Evolutionary conservation across 1,284 basidiomycete genomes (phyloP).

Genomic region (Omphalotus olearius): DNA sequence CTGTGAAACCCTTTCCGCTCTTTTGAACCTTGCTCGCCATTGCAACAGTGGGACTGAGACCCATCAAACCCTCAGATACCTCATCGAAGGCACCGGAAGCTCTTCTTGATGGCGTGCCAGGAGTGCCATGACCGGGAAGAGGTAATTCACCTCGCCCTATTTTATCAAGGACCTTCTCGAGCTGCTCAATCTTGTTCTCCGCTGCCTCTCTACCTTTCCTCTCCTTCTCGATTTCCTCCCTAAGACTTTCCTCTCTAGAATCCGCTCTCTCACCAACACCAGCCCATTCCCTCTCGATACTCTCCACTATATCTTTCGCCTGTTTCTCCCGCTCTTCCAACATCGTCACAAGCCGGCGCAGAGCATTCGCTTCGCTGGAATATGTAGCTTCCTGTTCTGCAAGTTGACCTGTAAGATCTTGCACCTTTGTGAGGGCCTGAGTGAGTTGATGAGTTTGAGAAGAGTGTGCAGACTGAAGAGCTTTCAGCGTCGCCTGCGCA

Average conservation of each 20-base stretch:
- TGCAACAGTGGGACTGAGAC: constrained; percentile 79
- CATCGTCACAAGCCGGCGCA: constrained; percentile 70
- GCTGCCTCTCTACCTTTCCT: constrained; percentile 53
- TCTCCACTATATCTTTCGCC: constrained; percentile 71
- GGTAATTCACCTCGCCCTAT: constrained; percentile 69
- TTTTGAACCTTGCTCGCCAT: constrained; percentile 77
- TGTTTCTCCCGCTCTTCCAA: constrained; percentile 83
- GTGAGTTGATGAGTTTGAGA: constrained; percentile 65
- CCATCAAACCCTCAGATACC: constrained; percentile 50
- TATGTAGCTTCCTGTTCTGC: constrained; percentile 80
- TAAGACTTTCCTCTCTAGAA: constrained; percentile 57
- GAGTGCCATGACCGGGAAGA: constrained; percentile 41
- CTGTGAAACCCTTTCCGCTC: constrained; percentile 83
- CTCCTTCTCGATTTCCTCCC: constrained; percentile 66
- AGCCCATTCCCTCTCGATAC: constrained; percentile 77
- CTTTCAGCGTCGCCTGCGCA: constrained; percentile 59
- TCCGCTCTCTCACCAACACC: constrained; percentile 66
- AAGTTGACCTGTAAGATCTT: constrained; percentile 66
- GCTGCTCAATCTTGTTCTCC: constrained; percentile 55
- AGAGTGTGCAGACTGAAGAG: constrained; percentile 66
- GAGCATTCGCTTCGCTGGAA: constrained; percentile 65
- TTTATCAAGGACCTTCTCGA: constrained; percentile 72
- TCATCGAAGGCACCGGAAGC: constrained; percentile 32
- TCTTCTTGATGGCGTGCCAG: constrained; percentile 45
- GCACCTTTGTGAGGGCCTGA: constrained; percentile 65